Evolutionary conservation across 2,329 filamentous ascomycete species (phyloP).

Genomic region (Talaromyces funiculosus): DNA sequence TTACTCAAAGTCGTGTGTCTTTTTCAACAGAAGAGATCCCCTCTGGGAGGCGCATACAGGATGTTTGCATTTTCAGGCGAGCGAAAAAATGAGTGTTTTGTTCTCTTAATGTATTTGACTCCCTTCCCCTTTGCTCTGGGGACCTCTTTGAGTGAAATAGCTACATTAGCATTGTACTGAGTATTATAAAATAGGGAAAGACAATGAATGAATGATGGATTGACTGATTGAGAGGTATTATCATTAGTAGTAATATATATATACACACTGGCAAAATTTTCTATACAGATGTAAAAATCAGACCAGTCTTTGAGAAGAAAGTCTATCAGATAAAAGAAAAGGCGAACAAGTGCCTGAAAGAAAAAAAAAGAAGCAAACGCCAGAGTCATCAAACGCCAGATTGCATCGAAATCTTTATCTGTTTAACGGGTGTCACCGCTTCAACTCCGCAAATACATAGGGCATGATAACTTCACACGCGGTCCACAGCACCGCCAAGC

Average conservation of each 20-base stretch:
- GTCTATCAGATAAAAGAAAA: neutral
- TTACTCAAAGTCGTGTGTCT: constrained; percentile 11
- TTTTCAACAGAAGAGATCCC: constrained; percentile 10
- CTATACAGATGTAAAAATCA: neutral
- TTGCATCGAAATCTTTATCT: neutral
- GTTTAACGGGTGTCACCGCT: constrained; percentile 15
- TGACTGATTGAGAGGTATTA: neutral
- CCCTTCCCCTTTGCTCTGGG: neutral
- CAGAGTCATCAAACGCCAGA: neutral
- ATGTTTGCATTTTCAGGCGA: constrained; percentile 16
- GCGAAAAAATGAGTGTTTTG: constrained; percentile 9
- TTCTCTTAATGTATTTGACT: constrained; percentile 1
- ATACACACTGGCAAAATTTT: neutral
- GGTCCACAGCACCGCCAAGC: constrained; percentile 68
- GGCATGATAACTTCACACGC: constrained; percentile 78
- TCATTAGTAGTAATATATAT: constrained; percentile 1
- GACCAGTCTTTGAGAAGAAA: neutral
- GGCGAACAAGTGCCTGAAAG: neutral
- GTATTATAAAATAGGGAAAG: constrained; percentile 4
- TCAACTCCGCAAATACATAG: constrained; percentile 66
- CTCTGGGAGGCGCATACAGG: constrained; percentile 10
- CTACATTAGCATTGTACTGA: constrained; percentile 11
- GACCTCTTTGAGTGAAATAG: neutral
- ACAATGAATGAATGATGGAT: neutral
- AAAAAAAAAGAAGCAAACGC: neutral